phyloP scores from a whole-genome alignment of 2,329 filamentous ascomycete species.

The Fusarium sulawesiense region DNA sequence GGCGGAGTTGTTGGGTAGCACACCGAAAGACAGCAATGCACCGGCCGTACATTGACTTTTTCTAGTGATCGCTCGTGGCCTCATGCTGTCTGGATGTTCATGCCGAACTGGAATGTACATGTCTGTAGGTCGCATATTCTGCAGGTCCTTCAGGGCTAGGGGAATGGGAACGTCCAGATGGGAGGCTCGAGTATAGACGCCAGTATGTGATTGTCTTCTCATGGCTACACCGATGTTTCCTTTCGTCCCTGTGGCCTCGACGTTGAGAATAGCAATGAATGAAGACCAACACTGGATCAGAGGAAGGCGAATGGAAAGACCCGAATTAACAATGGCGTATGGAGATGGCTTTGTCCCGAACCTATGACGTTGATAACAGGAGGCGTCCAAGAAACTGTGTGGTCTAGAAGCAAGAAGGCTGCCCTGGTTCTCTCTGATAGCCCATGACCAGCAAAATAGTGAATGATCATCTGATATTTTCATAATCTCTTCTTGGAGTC shows the following conservation, averaged over 20 bases:
- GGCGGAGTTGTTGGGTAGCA: fast-evolving
- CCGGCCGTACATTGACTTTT: neutral
- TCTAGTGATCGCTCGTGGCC: fast-evolving
- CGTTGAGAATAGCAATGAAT: neutral
- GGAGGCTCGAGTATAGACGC: fast-evolving
- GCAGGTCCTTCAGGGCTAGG: too few species aligned
- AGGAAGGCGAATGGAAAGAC: neutral
- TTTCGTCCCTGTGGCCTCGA: too few species aligned
- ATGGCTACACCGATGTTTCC: too few species aligned
- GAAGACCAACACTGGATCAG: fast-evolving
- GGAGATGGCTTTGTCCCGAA: fast-evolving
- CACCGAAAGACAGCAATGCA: neutral
- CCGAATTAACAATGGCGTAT: fast-evolving
- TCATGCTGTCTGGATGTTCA: too few species aligned
- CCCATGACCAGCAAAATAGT: neutral
- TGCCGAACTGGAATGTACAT: neutral
- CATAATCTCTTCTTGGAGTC: neutral
- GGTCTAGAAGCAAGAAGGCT: neutral
- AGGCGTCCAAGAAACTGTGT: neutral
- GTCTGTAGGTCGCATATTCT: neutral
- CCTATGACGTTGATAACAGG: neutral
- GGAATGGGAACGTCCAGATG: neutral
- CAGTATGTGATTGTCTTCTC: too few species aligned
- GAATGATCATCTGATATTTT: neutral
- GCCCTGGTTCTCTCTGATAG: fast-evolving